phyloP scores from a whole-genome alignment of 78 protist genomes.

The Chrysochromulina parva region DNA sequence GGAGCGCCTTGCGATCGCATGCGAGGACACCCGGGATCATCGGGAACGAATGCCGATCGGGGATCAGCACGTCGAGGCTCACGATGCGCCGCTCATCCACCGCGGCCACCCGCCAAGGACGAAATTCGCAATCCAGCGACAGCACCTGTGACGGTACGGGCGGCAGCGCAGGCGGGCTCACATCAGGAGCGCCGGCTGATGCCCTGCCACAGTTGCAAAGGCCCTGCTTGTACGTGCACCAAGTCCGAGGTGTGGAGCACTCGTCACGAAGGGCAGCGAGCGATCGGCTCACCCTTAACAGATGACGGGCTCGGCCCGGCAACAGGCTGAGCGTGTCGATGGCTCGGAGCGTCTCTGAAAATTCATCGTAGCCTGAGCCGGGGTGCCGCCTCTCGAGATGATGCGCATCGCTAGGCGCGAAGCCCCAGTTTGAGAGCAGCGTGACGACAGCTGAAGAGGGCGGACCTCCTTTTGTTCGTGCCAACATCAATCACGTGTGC shows the following conservation, averaged over 20 bases:
- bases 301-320: neutral
- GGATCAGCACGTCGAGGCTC: neutral
- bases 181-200: neutral
- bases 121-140: neutral
- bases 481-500: too few relatives aligned
- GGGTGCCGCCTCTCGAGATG: too few relatives aligned
- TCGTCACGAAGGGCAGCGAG: neutral
- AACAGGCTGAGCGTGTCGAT: neutral
- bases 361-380: too few relatives aligned
- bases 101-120: neutral
- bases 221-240: neutral
- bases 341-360: too few relatives aligned
- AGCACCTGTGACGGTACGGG: neutral
- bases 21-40: neutral
- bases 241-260: neutral
- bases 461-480: too few relatives aligned
- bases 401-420: too few relatives aligned
- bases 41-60: neutral
- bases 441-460: too few relatives aligned
- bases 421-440: too few relatives aligned
- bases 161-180: neutral
- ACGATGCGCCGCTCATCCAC: neutral
- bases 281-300: neutral
- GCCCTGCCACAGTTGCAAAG: neutral
- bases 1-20: neutral